Base-by-base conservation (phyloP, 306 rosid genomes). In the Vigna reflexopilosa region DNA sequence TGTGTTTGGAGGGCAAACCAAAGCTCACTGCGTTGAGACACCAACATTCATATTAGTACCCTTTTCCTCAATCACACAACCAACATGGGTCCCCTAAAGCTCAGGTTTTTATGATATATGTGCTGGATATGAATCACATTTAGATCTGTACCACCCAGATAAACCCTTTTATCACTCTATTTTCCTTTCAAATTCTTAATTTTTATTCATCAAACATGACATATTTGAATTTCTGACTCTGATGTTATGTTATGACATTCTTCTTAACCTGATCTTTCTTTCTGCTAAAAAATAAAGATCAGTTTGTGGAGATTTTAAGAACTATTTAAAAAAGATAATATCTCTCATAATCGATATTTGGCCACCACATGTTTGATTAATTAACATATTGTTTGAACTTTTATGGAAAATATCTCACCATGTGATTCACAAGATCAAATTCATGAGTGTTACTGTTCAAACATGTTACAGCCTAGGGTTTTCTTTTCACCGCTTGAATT, bases 61-160 rank as follows among this genome's bases (percentile, higher is more conserved):
- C 7, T 48, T 22, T 30, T 74, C 79, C 66, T 22, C 54, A 26
- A 65, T 81, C 85, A 42, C 78, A 10, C 32, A 9, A 52, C 73
- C 78, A 10, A 40, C 11, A 52, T 76, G 75, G 86, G 77, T 77
- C 82, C 83, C 80, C 4, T 22, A 16, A 17, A 48, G 4, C 16
- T 50, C 30, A 24, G 48, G 9, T 42, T 72, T 57, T 67, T 5
- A 42, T 80, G 65, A 63, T 45, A 6, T 11, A 6, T 11, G 52
- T 63, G 44, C 59, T 72, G 57, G 55, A 32, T 50, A 10, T 26
- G 55, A 61, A 72, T 57, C 72, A 49, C 16, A 45, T 49, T 76
- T 49, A 32, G 76, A 38, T 80, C 65, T 67, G 10, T 52, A 26
- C 51, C 32, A 10, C 11, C 5, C 56, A 59, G 44, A 44, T 57